Percentiles rank a stretch among this genome's conserved stretches.
These are phyloP conservation scores for Pichia sp. DNA, from an alignment of 1,139 yeast genomes.

Conservation along the genomic window DNA sequence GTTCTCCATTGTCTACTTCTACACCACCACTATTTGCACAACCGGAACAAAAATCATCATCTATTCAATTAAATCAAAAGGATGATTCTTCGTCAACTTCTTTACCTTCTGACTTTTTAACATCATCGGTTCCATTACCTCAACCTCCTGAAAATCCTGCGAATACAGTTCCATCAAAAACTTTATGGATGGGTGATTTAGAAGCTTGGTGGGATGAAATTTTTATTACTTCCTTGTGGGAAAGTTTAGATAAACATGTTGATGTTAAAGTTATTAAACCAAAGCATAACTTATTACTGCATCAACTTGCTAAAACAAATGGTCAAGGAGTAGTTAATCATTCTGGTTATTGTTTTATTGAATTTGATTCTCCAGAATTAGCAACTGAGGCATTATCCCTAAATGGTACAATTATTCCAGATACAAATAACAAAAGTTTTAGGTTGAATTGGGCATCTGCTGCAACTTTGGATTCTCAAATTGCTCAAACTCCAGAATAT, in stretches of 20 bases:
- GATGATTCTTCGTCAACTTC: slow-evolving; percentile 7
- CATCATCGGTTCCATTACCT: slow-evolving; percentile 31
- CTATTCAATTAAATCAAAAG: neutral
- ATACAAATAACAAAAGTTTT: slow-evolving; percentile 47
- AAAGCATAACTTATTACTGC: slow-evolving; percentile 32
- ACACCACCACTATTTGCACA: too few relatives aligned
- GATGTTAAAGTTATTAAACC: slow-evolving; percentile 54
- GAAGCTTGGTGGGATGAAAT: slow-evolving; percentile 83
- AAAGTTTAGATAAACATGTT: slow-evolving; percentile 40
- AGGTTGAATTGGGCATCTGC: slow-evolving; percentile 88
- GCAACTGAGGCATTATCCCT: slow-evolving; percentile 67
- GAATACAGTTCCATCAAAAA: slow-evolving; percentile 31
- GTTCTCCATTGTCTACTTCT: too few relatives aligned
- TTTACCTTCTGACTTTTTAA: slow-evolving; percentile 6
- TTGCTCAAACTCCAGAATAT: slow-evolving; percentile 45
- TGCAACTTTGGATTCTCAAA: slow-evolving; percentile 39
- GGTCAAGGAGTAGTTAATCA: slow-evolving; percentile 36
- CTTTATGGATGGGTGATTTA: slow-evolving; percentile 92
- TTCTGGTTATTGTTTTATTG: slow-evolving; percentile 83
- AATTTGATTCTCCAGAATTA: slow-evolving; percentile 58
- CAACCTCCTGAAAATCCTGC: slow-evolving; percentile 43
- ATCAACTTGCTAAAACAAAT: slow-evolving; percentile 26
- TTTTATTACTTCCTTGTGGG: slow-evolving; percentile 65
- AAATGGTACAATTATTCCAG: slow-evolving; percentile 67
- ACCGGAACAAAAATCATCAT: too few relatives aligned